Base-by-base conservation (phyloP, 805 yeast species). In the Candida insectorum region DNA sequence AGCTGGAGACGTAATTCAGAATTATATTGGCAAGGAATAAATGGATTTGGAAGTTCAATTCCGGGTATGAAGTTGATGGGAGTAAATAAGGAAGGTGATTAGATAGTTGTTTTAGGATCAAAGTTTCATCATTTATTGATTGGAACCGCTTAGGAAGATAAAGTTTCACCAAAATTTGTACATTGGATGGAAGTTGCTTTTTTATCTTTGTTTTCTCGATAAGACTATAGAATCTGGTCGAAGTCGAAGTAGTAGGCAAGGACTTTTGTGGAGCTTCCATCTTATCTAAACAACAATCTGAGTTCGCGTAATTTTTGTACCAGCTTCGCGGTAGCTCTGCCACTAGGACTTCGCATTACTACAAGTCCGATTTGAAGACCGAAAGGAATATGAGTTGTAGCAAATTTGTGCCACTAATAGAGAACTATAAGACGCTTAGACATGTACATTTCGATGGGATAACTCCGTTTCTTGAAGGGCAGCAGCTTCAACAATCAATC, bases 401-500 rank as follows among this genome's bases (percentile, higher is more conserved):
- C 20, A 52, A 50, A 39, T 62, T 62, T 40, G 28, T 22, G 17
- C 69, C 69, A 6, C 37, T 60, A 14, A 37, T 38, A 21, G 65
- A 60, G 16, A 60, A 52, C 44, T 60, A 60, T 35, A 52, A 54
- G 16, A 56, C 62, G 1, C 42, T 65, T 15, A 48, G 69, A 13
- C 73, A 67, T 40, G 55, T 65, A 8, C 72, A 66, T 39, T 66
- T 65, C 37, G 62, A 59, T 9, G 70, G 70, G 4, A 58, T 59
- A 24, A 63, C 71, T 5, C 46, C 55, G 6, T 67, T 65, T 45
- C 44, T 48, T 10, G 56, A 63, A 26, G 91, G 87, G 3, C 65
- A 72, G 32, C 47, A 52, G 19, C 69, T 81, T 24, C 91, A 84
- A 48, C 70, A 71, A 31, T 55, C 65, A 28, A 65, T 83, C 41